These are phyloP conservation scores for Fusarium brevicatenulatum DNA, from an alignment of 2,329 filamentous ascomycete genomes.

Conservation along the genomic window DNA sequence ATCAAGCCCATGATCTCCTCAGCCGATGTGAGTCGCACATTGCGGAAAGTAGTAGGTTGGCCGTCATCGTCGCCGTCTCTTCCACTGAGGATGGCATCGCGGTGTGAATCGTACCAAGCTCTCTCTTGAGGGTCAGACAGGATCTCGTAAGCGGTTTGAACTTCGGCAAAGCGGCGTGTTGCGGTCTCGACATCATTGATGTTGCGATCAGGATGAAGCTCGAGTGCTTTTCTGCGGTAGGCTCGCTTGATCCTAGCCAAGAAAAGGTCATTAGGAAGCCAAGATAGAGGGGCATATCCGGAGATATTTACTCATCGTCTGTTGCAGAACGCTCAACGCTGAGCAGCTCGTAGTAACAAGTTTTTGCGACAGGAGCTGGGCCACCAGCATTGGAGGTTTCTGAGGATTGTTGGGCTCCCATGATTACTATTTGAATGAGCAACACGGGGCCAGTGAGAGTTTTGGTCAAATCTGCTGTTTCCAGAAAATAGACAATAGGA, in stretches of 20 bases:
- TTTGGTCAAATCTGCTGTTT: background rate
- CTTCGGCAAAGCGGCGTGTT: conserved; percentile 87
- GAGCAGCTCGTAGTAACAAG: conserved; percentile 87
- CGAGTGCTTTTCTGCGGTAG: conserved; percentile 89
- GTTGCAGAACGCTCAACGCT: conserved; percentile 76
- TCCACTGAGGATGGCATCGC: conserved; percentile 81
- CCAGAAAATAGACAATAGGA: background rate
- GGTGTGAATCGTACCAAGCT: conserved; percentile 97
- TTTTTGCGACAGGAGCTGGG: conserved; percentile 63
- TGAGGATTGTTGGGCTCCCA: conserved; percentile 69
- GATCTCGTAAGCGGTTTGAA: conserved; percentile 95
- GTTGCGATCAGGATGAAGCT: conserved; percentile 95
- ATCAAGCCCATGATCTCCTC: conserved; percentile 83
- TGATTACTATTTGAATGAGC: conserved; percentile 37
- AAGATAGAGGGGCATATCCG: background rate
- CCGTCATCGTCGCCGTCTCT: conserved; percentile 60
- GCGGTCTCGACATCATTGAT: conserved; percentile 84
- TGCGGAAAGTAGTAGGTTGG: conserved; percentile 69
- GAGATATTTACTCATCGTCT: conserved; percentile 76
- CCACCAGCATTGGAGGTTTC: conserved; percentile 50
- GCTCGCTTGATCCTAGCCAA: conserved; percentile 83
- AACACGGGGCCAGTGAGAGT: background rate
- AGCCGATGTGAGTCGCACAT: conserved; percentile 80
- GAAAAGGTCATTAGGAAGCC: background rate
- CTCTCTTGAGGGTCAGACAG: conserved; percentile 95